Evolutionary conservation across 2,329 filamentous ascomycete species (phyloP), one percentile per base, ranked within the genome.

Genomic region (Curvularia sp.): DNA sequence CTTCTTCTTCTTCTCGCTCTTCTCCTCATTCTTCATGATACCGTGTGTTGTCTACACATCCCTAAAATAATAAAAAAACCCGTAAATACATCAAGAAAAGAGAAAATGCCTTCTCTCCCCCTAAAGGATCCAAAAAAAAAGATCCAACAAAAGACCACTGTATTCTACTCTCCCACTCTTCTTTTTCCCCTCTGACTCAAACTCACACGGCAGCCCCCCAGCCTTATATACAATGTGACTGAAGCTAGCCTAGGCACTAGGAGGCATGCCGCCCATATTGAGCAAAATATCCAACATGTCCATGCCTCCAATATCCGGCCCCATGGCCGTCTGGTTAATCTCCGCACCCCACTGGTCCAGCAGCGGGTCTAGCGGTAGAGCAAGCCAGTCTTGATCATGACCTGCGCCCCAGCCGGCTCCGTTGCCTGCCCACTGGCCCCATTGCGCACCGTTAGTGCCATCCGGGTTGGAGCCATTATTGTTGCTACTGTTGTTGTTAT

Each of bases 231-330:
- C 34, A 36, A 36, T 15, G 6, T 18, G 9, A 36, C 34, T 5
- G 9, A 36, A 5, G 18, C 9, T 15, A 10, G 12, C 5, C 45
- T 54, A 57, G 3, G 55, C 55, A 45, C 55, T 57, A 9, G 70
- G 70, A 1, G 72, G 72, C 19, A 70, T 69, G 2, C 73, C 73
- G 0, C 73, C 74, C 70, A 76, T 76, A 49, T 76, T 77, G 36
- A 82, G 66, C 59, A 83, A 62, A 15, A 82, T 74, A 67, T 83
- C 81, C 28, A 83, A 67, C 79, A 83, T 80, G 65, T 83, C 81
- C 64, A 80, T 76, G 1, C 80, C 63, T 79, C 89, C 78, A 82
- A 90, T 73, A 87, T 92, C 85, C n/a, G 85, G 85, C 0, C 86
- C 86, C 74, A 82, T 83, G 42, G 81, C 80, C 28, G 80, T 83